These are phyloP conservation scores for Pythium brassicae DNA, from an alignment of 352 stramenopile genomes.

Conservation along the genomic window DNA sequence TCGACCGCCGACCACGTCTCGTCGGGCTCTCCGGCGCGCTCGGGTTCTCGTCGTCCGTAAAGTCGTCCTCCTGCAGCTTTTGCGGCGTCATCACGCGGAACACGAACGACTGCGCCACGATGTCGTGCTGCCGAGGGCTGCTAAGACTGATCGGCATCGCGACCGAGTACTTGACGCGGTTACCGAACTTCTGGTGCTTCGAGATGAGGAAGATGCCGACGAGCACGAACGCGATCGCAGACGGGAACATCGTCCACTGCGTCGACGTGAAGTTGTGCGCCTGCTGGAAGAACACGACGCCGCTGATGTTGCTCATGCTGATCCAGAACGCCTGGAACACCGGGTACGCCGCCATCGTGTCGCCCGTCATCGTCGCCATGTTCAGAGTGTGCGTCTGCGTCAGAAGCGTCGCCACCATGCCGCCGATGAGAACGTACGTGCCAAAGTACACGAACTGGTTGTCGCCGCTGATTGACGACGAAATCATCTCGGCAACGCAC, in stretches of 20 bases:
- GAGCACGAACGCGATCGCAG: constrained; percentile 64
- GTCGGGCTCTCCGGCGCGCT: constrained; percentile 19
- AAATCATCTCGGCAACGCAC: constrained; percentile 84
- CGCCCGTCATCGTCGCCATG: constrained; percentile 78
- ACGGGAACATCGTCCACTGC: constrained; percentile 83
- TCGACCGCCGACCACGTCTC: constrained; percentile 16
- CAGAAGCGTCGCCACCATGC: constrained; percentile 70
- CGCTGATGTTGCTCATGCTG: constrained; percentile 84
- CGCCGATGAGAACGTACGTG: constrained; percentile 73
- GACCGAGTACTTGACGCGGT: constrained; percentile 86
- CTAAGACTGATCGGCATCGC: constrained; percentile 86
- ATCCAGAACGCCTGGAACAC: constrained; percentile 90
- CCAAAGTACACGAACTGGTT: constrained; percentile 87
- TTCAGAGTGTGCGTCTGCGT: constrained; percentile 86
- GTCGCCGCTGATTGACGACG: constrained; percentile 69
- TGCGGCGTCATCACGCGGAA: constrained; percentile 83
- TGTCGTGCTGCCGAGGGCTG: constrained; percentile 80
- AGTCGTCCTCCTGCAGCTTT: constrained; percentile 60
- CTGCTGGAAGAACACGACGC: constrained; percentile 87
- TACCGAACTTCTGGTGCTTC: constrained; percentile 88
- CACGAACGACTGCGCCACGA: constrained; percentile 86
- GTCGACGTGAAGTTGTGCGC: constrained; percentile 73
- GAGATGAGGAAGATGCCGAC: constrained; percentile 76
- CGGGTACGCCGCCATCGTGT: constrained; percentile 84
- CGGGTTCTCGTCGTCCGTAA: constrained; percentile 29